These are phyloP conservation scores for Rhodofomes roseus DNA, from an alignment of 1,284 basidiomycete species.

Conservation along the genomic window DNA sequence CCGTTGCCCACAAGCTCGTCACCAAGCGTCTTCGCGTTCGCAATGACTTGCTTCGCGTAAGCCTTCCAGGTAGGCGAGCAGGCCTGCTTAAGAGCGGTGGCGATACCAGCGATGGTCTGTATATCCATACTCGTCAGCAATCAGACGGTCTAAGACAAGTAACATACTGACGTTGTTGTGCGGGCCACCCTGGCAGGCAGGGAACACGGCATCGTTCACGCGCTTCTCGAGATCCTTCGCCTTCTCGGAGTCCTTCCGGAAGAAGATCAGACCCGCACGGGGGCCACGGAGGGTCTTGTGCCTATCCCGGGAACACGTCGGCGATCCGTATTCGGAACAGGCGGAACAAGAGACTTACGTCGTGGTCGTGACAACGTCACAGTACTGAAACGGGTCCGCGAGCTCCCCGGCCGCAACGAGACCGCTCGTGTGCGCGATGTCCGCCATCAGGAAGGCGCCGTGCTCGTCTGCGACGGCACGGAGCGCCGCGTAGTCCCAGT, in stretches of 20 bases:
- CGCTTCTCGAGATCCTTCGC: constrained; percentile 86
- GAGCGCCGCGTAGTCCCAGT: constrained; percentile 92
- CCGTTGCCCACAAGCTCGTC: constrained; percentile 69
- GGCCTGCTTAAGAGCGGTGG: constrained; percentile 94
- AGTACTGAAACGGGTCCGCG: constrained; percentile 93
- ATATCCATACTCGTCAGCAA: neutral
- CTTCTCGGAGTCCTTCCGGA: constrained; percentile 88
- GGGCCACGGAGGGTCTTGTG: constrained; percentile 99
- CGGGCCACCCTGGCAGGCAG: constrained; percentile 99
- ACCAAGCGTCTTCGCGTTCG: constrained; percentile 81
- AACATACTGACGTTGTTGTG: constrained; percentile 89
- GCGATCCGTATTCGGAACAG: neutral
- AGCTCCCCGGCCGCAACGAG: constrained; percentile 93
- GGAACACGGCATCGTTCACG: constrained; percentile 98
- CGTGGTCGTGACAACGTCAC: constrained; percentile 96
- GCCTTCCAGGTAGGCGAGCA: constrained; percentile 87
- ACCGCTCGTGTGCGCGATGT: constrained; percentile 98
- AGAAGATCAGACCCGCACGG: constrained; percentile 98
- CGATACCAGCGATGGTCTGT: constrained; percentile 93
- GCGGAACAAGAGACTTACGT: constrained; percentile 52
- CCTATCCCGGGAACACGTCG: constrained; percentile 32
- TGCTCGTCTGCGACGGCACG: constrained; percentile 84
- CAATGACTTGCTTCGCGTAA: constrained; percentile 94
- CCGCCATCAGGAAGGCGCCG: constrained; percentile 90
- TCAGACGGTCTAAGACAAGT: neutral